Percentiles rank a stretch among this genome's conserved stretches.
These are phyloP conservation scores for Hanseniaspora uvarum DNA, from an alignment of 1,139 yeast species.

Conservation along the genomic window DNA sequence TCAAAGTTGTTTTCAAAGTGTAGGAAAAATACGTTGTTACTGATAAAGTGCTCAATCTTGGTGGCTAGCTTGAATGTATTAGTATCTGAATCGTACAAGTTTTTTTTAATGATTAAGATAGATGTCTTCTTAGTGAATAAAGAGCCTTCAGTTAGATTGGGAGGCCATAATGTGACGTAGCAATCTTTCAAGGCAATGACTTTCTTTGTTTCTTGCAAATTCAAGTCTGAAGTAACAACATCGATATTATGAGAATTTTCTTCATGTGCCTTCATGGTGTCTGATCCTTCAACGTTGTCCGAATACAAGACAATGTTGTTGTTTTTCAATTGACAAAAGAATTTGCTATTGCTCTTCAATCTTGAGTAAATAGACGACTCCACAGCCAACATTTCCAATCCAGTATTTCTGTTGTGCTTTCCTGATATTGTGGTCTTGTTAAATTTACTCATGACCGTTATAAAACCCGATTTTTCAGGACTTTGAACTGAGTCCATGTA, in stretches of 20 bases:
- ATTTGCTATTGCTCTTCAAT: constrained; percentile 44
- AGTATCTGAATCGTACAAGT: constrained; percentile 8
- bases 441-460: constrained; percentile 71
- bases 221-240: constrained; percentile 2
- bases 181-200: constrained; percentile 67
- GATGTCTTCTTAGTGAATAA: constrained; percentile 72
- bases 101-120: constrained; percentile 52
- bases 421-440: constrained; percentile 47
- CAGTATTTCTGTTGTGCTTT: constrained; percentile 29
- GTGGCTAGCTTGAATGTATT: constrained; percentile 3
- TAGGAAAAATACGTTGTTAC: constrained; percentile 41
- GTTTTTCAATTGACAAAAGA: constrained; percentile 62
- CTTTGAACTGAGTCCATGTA: constrained; percentile 52
- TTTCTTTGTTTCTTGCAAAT: constrained; percentile 42
- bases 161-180: constrained; percentile 80
- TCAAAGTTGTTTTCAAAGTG: constrained; percentile 68
- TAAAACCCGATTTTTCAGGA: constrained; percentile 63
- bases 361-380: constrained; percentile 26
- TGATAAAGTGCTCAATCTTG: constrained; percentile 25
- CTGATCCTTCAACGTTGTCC: constrained; percentile 37
- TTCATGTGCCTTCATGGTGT: constrained; percentile 19
- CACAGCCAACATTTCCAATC: constrained; percentile 19
- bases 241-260: constrained; percentile 30
- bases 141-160: constrained; percentile 56
- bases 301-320: constrained; percentile 77